These are phyloP conservation scores for Neurospora sp. DNA, from an alignment of 495 filamentous ascomycete species.

Conservation along the genomic window DNA sequence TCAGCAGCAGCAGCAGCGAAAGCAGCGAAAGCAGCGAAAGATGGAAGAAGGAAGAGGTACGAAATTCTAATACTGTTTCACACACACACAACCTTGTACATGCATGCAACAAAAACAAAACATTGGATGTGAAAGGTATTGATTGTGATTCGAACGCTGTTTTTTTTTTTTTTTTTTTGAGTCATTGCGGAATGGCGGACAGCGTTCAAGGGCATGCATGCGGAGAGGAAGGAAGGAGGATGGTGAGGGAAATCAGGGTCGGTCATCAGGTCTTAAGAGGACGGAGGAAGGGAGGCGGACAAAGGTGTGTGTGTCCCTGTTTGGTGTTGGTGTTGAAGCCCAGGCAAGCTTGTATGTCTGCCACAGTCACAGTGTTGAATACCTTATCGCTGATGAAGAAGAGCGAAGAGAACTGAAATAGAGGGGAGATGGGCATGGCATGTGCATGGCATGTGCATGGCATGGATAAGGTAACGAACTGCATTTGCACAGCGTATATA, in stretches of 20 bases:
- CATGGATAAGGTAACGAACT: not conserved
- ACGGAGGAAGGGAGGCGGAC: not conserved
- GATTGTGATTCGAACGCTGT: not conserved
- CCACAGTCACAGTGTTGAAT: not conserved
- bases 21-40: not conserved
- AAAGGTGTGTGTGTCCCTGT: not conserved
- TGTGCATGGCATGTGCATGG: not conserved
- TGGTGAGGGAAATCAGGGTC: too few species aligned
- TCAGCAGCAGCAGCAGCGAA: not conserved
- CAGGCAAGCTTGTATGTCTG: not conserved
- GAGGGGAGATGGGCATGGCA: not conserved
- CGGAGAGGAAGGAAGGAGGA: too few species aligned
- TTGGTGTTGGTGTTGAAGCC: not conserved
- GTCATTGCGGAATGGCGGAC: not conserved
- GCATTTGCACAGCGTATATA: not conserved
- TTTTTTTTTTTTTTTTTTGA: not conserved
- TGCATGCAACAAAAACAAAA: not conserved
- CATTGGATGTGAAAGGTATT: not conserved
- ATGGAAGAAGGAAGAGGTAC: not conserved
- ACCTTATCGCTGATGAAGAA: not conserved
- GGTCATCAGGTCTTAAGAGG: too few species aligned
- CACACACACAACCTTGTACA: not conserved
- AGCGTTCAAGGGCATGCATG: not conserved
- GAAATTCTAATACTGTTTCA: not conserved
- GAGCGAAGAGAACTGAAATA: not conserved